A percentile compares a stretch with the other conserved stretches of the same genome.
phyloP scores from a whole-genome alignment of 768 basidiomycete genomes.

The Agaricus subrufescens region DNA sequence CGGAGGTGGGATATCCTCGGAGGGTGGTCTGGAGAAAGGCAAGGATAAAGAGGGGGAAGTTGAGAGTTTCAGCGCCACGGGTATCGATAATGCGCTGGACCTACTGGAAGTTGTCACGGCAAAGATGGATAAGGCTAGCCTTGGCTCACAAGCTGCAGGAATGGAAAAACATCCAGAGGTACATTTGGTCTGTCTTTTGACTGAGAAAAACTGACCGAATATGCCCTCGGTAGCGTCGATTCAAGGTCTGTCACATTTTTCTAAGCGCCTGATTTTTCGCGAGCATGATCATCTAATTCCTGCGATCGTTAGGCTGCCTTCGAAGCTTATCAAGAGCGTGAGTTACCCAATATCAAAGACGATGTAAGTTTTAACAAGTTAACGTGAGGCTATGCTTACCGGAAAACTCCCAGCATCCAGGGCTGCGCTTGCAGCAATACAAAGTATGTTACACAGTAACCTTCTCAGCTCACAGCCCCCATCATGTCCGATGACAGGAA shows the following conservation, averaged over 20 bases:
- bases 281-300: neutral
- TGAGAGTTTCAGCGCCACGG: constrained; percentile 78
- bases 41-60: constrained; percentile 32
- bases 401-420: constrained; percentile 61
- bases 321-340: constrained; percentile 84
- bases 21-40: constrained; percentile 17
- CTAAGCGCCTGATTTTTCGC: neutral
- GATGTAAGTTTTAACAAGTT: constrained; percentile 45
- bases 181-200: neutral
- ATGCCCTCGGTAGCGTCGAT: constrained; percentile 58
- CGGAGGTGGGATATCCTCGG: constrained; percentile 43
- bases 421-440: constrained; percentile 88
- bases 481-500: constrained; percentile 44
- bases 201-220: constrained; percentile 11
- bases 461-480: neutral
- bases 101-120: constrained; percentile 84
- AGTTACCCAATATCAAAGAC: constrained; percentile 69
- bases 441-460: constrained; percentile 36
- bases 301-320: constrained; percentile 60
- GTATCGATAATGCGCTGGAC: constrained; percentile 88
- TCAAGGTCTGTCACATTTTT: constrained; percentile 54
- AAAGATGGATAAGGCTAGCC: constrained; percentile 89
- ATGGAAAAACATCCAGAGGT: constrained; percentile 94
- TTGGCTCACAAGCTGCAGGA: constrained; percentile 81
- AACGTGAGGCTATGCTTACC: neutral